Evolutionary conservation across 306 rosid species (phyloP).

Genomic region (Cajanus cajan): DNA sequence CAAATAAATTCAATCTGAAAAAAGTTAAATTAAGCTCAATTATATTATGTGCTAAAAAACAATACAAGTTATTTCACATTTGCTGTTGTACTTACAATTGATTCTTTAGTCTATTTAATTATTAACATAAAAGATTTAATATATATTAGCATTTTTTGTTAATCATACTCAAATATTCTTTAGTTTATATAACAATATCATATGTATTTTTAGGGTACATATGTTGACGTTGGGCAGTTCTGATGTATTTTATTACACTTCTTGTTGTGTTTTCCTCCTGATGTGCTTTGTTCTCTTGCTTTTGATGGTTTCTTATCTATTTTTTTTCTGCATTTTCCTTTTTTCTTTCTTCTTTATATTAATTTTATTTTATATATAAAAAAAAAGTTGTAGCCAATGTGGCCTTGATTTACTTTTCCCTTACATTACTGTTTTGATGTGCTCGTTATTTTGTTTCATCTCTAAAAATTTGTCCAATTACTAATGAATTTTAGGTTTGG

Average conservation of each 20-base stretch:
- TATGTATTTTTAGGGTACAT: no score
- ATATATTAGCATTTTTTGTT: no score
- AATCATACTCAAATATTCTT: no score
- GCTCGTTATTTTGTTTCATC: slow-evolving; percentile 12
- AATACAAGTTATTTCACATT: no score
- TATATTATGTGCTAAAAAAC: no score
- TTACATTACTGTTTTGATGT: slow-evolving; percentile 11
- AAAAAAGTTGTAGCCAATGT: background rate
- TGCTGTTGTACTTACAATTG: no score
- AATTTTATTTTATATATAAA: background rate
- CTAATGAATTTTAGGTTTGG: slow-evolving; percentile 44
- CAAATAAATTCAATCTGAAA: no score
- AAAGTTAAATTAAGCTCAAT: no score
- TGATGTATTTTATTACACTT: background rate
- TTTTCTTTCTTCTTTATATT: background rate
- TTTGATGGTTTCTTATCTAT: background rate
- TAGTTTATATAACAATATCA: no score
- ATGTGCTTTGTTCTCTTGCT: slow-evolving; percentile 4
- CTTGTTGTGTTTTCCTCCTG: background rate
- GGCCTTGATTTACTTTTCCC: slow-evolving; percentile 4
- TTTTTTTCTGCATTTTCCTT: background rate
- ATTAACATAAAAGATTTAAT: no score
- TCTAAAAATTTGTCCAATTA: background rate
- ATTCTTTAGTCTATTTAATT: no score
- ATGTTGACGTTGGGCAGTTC: background rate